Conservation (phyloP, 129 eudicot species). For the Sambucus nigra region DNA sequence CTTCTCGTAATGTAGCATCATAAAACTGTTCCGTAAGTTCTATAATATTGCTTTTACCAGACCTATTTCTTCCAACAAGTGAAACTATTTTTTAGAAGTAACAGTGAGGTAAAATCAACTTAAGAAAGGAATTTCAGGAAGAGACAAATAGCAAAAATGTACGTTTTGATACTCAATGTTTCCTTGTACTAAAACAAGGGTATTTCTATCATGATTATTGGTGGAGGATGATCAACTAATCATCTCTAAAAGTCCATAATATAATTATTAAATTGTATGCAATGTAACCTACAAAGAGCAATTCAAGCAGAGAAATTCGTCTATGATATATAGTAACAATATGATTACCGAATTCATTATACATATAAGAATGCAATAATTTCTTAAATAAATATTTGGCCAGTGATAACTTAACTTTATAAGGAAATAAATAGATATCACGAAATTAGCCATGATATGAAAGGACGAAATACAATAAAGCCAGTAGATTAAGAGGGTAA, state of each 20-base stretch:
- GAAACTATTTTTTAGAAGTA: constrained; percentile 91
- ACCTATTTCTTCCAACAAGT: constrained; percentile 95
- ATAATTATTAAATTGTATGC: no score
- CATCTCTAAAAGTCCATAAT: constrained; percentile 88
- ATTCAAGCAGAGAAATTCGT: no score
- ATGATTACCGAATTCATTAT: no score
- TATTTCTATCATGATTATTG: constrained; percentile 63
- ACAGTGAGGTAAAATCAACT: constrained; percentile 93
- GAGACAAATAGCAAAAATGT: constrained; percentile 83
- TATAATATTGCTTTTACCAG: constrained; percentile 94
- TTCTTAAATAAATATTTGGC: no score
- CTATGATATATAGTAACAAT: no score
- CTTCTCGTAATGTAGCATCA: constrained; percentile 96
- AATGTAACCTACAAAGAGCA: no score
- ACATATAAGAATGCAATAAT: no score
- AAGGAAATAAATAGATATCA: no score
- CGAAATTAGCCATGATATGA: no score
- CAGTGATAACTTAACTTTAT: no score
- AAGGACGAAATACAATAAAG: no score
- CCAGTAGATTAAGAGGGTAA: no score
- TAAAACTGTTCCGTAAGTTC: constrained; percentile 96
- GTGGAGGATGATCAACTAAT: constrained; percentile 84
- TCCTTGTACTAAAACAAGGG: constrained; percentile 69
- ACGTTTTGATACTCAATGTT: constrained; percentile 89
- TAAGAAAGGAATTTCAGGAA: constrained; percentile 91